Conservation (phyloP, 2,329 filamentous ascomycete species). For the Colletotrichum tropicicola region DNA sequence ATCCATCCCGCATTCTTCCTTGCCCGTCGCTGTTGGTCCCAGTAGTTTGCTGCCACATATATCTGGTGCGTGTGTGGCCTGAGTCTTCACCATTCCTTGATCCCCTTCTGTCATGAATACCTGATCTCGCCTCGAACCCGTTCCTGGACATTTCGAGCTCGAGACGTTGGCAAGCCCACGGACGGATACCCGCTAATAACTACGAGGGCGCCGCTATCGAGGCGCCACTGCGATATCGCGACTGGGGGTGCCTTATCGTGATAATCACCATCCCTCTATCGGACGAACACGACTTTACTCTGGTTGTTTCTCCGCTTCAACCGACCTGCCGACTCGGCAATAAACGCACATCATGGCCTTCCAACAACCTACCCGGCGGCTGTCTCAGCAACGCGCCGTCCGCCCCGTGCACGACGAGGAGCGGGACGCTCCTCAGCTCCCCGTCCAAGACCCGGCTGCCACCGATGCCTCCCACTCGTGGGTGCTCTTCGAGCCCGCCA, state of each 20-base stretch:
- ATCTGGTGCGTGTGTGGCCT: constrained; percentile 23
- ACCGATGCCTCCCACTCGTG: constrained; percentile 82
- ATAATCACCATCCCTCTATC: constrained; percentile 7
- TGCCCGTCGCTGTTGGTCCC: constrained; percentile 23
- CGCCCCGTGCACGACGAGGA: constrained; percentile 52
- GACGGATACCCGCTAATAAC: constrained; percentile 2
- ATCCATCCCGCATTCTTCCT: constrained; percentile 29
- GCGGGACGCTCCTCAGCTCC: constrained; percentile 39
- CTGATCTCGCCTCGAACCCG: background rate
- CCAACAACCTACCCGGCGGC: constrained; percentile 65
- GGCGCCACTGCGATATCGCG: constrained; percentile 23
- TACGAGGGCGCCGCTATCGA: constrained; percentile 11
- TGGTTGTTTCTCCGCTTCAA: constrained; percentile 10
- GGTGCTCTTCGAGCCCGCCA: constrained; percentile 89
- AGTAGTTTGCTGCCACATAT: constrained; percentile 29
- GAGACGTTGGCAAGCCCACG: constrained; percentile 5
- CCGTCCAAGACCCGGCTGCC: constrained; percentile 17
- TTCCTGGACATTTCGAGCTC: background rate
- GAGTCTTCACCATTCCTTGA: background rate
- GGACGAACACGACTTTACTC: constrained; percentile 8
- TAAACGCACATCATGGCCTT: constrained; percentile 59
- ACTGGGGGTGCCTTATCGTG: constrained; percentile 25
- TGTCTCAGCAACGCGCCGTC: constrained; percentile 54
- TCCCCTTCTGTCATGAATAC: background rate
- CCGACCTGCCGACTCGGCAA: constrained; percentile 1